Evolutionary conservation across 2,329 filamentous ascomycete genomes (phyloP).

Genomic region (Diaporthe velutina): DNA sequence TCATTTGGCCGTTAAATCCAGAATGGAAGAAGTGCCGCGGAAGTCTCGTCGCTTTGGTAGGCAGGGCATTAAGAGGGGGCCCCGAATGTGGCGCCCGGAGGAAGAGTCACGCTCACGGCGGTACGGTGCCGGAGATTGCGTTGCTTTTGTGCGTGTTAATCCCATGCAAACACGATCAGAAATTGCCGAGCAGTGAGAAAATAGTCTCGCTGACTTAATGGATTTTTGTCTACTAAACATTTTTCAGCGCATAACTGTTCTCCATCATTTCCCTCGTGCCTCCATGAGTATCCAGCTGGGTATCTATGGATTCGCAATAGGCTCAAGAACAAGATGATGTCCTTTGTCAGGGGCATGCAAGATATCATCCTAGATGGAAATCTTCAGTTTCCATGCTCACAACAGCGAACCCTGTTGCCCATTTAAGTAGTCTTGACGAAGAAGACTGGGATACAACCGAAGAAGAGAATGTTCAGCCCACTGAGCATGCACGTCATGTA

Average conservation of each 20-base stretch:
- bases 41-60: not conserved
- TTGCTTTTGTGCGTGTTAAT: not conserved
- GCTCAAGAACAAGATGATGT: no score
- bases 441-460: not conserved
- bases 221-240: no score
- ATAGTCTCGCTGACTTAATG: not conserved
- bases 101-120: conserved; percentile 4
- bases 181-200: not conserved
- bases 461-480: not conserved
- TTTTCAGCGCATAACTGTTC: not conserved
- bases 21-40: not conserved
- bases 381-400: no score
- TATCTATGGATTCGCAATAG: not conserved
- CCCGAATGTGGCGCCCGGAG: not conserved
- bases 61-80: not conserved
- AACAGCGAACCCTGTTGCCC: not conserved
- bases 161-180: not conserved
- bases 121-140: not conserved
- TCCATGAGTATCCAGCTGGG: not conserved
- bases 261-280: not conserved
- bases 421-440: not conserved
- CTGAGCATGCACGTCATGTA: not conserved
- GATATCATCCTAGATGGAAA: no score
- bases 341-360: not conserved
- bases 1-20: not conserved